Percentiles rank a stretch among this genome's conserved stretches.
phyloP scores from a whole-genome alignment of 495 filamentous ascomycete species.

The Neurospora sp. region DNA sequence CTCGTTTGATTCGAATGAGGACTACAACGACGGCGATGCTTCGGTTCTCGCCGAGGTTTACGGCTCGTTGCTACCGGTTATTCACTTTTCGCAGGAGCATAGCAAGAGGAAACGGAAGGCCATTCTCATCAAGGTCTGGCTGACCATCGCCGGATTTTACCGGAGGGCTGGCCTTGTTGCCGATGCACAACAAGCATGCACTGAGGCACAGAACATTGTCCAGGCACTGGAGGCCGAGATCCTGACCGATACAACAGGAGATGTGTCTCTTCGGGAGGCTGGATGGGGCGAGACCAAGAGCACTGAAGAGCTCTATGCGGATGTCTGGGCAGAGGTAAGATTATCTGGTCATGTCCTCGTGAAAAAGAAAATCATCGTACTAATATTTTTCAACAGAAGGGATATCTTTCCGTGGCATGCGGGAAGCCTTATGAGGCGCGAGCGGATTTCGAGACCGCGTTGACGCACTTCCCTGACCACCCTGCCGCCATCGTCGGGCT shows the following conservation, averaged over 20 bases:
- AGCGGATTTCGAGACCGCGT: constrained; percentile 65
- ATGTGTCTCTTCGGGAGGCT: constrained; percentile 42
- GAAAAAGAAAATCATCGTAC: constrained; percentile 5
- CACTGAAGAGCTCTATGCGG: constrained; percentile 70
- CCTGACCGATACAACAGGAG: constrained; percentile 38
- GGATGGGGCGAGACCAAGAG: constrained; percentile 68
- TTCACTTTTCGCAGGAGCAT: constrained; percentile 41
- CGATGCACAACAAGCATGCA: constrained; percentile 67
- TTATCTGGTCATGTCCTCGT: background rate
- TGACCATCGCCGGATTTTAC: constrained; percentile 80
- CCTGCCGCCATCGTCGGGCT: constrained; percentile 71
- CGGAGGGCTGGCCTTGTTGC: constrained; percentile 66
- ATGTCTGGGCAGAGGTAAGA: constrained; percentile 63
- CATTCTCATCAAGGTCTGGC: constrained; percentile 72
- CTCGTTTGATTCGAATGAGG: constrained; percentile 17
- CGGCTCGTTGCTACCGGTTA: constrained; percentile 29
- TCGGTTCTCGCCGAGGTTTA: background rate
- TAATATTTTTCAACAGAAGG: constrained; percentile 46
- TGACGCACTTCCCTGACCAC: constrained; percentile 66
- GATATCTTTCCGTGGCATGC: constrained; percentile 53
- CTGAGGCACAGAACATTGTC: constrained; percentile 68
- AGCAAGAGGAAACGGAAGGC: constrained; percentile 47
- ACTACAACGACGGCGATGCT: constrained; percentile 4
- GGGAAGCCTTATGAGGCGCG: constrained; percentile 55
- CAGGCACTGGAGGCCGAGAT: constrained; percentile 44